phyloP scores from a whole-genome alignment of 208 protist species.

The Trypanosoma caninum region DNA sequence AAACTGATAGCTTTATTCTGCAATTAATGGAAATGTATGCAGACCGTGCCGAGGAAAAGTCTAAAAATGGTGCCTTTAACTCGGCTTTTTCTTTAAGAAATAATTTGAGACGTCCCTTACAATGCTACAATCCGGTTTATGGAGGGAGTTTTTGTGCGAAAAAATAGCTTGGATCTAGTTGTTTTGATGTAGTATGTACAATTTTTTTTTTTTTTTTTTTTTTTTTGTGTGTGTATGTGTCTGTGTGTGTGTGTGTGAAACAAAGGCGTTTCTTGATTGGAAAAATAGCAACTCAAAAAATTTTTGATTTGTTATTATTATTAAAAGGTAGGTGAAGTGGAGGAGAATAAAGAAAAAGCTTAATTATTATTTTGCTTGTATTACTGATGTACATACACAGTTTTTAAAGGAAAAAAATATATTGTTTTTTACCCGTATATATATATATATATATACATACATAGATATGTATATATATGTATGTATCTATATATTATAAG shows the following conservation, averaged over 20 bases:
- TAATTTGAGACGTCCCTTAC: constrained; percentile 11
- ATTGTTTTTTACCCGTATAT: no score
- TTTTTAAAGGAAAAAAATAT: no score
- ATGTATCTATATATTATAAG: no score
- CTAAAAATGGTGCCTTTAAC: neutral
- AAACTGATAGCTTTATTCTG: constrained; percentile 82
- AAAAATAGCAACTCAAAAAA: no score
- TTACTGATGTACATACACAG: no score
- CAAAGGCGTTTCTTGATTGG: no score
- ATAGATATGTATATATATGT: no score
- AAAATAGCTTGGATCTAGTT: neutral
- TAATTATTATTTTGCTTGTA: no score
- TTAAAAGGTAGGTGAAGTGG: no score
- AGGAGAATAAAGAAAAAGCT: no score
- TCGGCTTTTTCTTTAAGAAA: neutral
- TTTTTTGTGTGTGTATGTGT: neutral
- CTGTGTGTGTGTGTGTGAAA: no score
- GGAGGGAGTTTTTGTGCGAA: constrained; percentile 7
- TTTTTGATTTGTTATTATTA: constrained; percentile 2
- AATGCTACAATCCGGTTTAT: constrained; percentile 25
- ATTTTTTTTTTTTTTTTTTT: constrained; percentile 1
- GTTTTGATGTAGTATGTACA: neutral
- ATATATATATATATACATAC: no score
- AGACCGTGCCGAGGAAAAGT: constrained; percentile 30
- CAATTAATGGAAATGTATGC: constrained; percentile 82